A percentile compares a stretch with the other conserved stretches of the same genome.
phyloP scores from a whole-genome alignment of 768 basidiomycete species.

The Amanita rubescens region DNA sequence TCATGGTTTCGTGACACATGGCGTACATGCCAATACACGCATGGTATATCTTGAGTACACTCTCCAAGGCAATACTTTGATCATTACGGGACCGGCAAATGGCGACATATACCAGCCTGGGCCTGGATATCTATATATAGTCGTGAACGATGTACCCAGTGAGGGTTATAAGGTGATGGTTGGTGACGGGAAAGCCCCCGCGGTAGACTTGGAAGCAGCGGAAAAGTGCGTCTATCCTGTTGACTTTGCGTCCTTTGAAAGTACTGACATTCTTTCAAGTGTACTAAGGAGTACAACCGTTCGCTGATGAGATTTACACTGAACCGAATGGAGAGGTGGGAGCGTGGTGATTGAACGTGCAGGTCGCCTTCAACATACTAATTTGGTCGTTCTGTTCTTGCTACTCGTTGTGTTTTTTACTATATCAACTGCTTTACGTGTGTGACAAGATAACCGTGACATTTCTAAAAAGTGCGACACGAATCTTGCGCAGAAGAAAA shows the following conservation, averaged over 20 bases:
- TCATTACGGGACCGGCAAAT: slow-evolving; percentile 57
- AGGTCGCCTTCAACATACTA: background rate
- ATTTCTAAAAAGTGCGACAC: background rate
- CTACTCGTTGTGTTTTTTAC: background rate
- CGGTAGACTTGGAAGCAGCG: slow-evolving; percentile 46
- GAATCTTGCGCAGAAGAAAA: background rate
- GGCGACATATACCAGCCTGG: slow-evolving; percentile 70
- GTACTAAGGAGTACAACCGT: background rate
- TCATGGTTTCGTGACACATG: slow-evolving; percentile 74
- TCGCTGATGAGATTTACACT: too few species aligned
- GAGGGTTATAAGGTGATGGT: slow-evolving; percentile 56
- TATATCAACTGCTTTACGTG: background rate
- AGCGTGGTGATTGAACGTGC: background rate
- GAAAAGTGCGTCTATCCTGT: slow-evolving; percentile 40
- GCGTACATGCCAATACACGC: slow-evolving; percentile 70
- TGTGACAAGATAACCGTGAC: background rate
- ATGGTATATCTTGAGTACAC: slow-evolving; percentile 52
- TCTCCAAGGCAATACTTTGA: slow-evolving; percentile 39
- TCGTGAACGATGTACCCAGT: slow-evolving; percentile 62
- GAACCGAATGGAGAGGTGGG: background rate
- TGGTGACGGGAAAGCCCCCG: slow-evolving; percentile 56
- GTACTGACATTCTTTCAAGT: background rate
- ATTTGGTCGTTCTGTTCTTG: background rate
- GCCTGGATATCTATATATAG: slow-evolving; percentile 69
- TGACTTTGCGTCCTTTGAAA: background rate